A percentile compares a stretch with the other conserved stretches of the same genome.
Conservation (phyloP, 352 stramenopile species). For the Pythium brassicae region DNA sequence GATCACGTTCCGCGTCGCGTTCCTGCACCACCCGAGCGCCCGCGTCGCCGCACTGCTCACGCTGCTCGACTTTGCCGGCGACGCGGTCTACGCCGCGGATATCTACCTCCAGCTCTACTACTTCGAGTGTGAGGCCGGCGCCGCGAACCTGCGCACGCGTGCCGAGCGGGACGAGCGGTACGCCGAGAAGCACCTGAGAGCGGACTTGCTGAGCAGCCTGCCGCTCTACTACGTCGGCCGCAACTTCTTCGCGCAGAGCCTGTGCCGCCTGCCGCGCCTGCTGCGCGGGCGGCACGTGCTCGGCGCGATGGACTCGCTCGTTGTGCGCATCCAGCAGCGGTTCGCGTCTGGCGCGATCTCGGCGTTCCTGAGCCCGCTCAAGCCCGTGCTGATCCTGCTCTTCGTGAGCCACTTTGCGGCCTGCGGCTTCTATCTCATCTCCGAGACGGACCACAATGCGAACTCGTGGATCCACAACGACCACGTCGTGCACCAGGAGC, state of each 20-base stretch:
- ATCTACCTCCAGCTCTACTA: conserved; percentile 76
- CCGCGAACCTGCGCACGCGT: conserved; percentile 48
- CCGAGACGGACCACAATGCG: conserved; percentile 46
- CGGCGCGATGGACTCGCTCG: conserved; percentile 48
- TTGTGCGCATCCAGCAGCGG: conserved; percentile 61
- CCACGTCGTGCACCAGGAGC: conserved; percentile 62
- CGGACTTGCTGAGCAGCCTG: conserved; percentile 39
- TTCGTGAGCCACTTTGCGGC: conserved; percentile 61
- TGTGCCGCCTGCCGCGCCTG: conserved; percentile 53
- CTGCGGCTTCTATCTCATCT: conserved; percentile 74
- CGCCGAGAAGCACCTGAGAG: conserved; percentile 25
- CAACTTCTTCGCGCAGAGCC: conserved; percentile 47
- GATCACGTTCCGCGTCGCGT: conserved; percentile 70
- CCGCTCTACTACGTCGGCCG: conserved; percentile 66
- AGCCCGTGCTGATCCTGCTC: conserved; percentile 55
- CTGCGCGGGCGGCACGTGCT: conserved; percentile 39
- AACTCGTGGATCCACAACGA: conserved; percentile 73
- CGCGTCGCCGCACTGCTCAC: conserved; percentile 20
- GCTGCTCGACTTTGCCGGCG: conserved; percentile 34
- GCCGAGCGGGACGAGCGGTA: conserved; percentile 43
- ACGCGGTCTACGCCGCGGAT: conserved; percentile 37
- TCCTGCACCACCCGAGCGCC: conserved; percentile 31
- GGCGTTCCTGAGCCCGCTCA: conserved; percentile 57
- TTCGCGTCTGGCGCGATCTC: conserved; percentile 61
- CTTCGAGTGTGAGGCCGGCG: conserved; percentile 60